These are phyloP conservation scores for Pulveroboletus sp. DNA, from an alignment of 768 basidiomycete genomes.

Conservation along the genomic window DNA sequence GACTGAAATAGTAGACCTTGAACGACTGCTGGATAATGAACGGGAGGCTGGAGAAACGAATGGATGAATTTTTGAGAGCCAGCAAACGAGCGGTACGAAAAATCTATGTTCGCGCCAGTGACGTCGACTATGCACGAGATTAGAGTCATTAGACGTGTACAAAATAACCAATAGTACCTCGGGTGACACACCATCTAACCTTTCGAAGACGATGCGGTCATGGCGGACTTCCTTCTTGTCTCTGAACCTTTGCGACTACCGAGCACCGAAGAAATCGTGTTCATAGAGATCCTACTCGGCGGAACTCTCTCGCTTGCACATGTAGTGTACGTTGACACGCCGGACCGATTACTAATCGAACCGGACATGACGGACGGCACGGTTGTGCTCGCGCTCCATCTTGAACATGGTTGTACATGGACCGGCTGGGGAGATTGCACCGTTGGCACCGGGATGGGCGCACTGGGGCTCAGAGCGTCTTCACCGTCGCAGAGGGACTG, in stretches of 20 bases:
- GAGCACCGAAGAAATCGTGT: conserved; percentile 21
- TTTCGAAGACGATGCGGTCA: conserved; percentile 27
- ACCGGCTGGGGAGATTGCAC: conserved; percentile 15
- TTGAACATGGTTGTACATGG: conserved; percentile 21
- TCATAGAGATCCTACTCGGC: conserved; percentile 26
- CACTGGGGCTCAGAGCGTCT: conserved; percentile 1
- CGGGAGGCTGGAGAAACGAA: not conserved
- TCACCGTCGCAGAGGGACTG: conserved; percentile 25
- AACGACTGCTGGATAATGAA: not conserved
- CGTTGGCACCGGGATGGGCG: conserved; percentile 2
- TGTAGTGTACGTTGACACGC: conserved; percentile 27
- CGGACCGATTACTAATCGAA: conserved; percentile 26
- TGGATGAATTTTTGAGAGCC: conserved; percentile 1
- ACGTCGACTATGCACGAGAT: conserved; percentile 2
- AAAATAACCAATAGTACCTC: not conserved
- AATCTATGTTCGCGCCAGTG: not conserved
- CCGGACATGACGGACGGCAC: conserved; percentile 24
- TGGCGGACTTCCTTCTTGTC: conserved; percentile 23
- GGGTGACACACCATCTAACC: conserved; percentile 6
- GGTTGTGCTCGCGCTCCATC: conserved; percentile 33
- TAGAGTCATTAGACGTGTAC: not conserved
- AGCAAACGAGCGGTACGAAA: not conserved
- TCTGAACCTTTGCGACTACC: conserved; percentile 29
- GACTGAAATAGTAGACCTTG: conserved; percentile 3
- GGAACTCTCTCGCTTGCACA: conserved; percentile 26